phyloP scores from a whole-genome alignment of 2,329 filamentous ascomycete species.

The Botrytis hyacinthi region DNA sequence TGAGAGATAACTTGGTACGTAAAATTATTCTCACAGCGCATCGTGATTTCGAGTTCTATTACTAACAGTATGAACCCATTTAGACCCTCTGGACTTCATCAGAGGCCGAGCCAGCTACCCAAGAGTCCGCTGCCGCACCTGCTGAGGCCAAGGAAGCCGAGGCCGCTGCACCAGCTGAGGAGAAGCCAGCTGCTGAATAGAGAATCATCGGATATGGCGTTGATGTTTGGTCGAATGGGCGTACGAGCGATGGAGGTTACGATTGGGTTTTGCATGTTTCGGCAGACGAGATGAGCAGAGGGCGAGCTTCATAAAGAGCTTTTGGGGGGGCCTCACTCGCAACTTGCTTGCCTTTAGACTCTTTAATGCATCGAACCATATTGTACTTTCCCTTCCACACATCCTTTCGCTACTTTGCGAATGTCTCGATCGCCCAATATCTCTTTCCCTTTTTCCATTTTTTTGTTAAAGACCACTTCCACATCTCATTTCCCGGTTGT shows the following conservation, averaged over 20 bases:
- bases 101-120: conserved; percentile 80
- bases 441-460: conserved; percentile 21
- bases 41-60: background rate
- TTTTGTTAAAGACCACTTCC: conserved; percentile 22
- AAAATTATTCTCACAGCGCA: background rate
- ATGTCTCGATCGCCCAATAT: conserved; percentile 16
- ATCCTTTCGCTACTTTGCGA: conserved; percentile 22
- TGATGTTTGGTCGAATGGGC: conserved; percentile 37
- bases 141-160: conserved; percentile 51
- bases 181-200: conserved; percentile 39
- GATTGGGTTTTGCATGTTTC: conserved; percentile 37
- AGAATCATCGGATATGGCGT: conserved; percentile 35
- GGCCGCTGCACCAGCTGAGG: conserved; percentile 47
- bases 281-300: conserved; percentile 33
- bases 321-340: conserved; percentile 36
- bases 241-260: conserved; percentile 34
- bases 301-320: conserved; percentile 31
- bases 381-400: conserved; percentile 31
- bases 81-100: conserved; percentile 99
- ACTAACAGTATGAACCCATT: conserved; percentile 17
- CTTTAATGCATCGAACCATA: conserved; percentile 37
- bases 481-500: conserved; percentile 19
- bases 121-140: conserved; percentile 54
- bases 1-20: conserved; percentile 80
- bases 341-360: conserved; percentile 38